Base-by-base conservation (phyloP, 495 filamentous ascomycete species). In the Penicillium simplicissimum region DNA sequence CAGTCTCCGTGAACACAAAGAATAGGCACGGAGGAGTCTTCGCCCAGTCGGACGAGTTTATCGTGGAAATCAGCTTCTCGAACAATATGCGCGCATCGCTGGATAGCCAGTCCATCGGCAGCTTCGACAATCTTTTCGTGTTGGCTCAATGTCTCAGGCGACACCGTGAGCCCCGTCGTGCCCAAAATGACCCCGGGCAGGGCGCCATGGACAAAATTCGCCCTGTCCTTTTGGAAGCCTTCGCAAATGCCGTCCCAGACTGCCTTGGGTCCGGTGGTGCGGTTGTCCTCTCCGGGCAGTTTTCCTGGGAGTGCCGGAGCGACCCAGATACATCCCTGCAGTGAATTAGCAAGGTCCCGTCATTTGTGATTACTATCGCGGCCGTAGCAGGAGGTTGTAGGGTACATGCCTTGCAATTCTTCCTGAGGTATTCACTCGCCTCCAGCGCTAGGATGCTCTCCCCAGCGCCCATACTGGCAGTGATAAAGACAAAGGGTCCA, bases 401-500 rank as follows among this genome's bases (percentile, higher is more conserved):
- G 17, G 33, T 19, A 19, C 17, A 31, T 52, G 53, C 55, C 43
- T 63, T 61, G 53, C 61, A 63, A 45, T 58, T 51, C 34, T 36
- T n/a, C 19, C 49, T 15, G 17, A 61, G 23, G n/a, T 42, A 28
- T 11, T 36, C 57, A 61, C 33, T 52, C 17, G 15, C 28, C 19
- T 63, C 37, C 21, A 51, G 36, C 23, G 55, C 69, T 1, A 70
- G 63, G 3, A 70, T 42, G 4, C 57, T 56, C 57, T 72, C 69
- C 13, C 23, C 52, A n/a, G 45, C 19, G 13, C 71, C 69, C 71
- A 72, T 70, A 61, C 67, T 70, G 3, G 67, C 58, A 10, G 53
- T 64, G 2, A 71, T 42, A 19, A 70, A 63, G 19, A 68, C 61
- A 14, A 74, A 70, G 0, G 53, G 47, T 6, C 56, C 56, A 40